These are phyloP conservation scores for Gentiana straminea DNA, from an alignment of 257 asterid genomes.

Conservation along the genomic window DNA sequence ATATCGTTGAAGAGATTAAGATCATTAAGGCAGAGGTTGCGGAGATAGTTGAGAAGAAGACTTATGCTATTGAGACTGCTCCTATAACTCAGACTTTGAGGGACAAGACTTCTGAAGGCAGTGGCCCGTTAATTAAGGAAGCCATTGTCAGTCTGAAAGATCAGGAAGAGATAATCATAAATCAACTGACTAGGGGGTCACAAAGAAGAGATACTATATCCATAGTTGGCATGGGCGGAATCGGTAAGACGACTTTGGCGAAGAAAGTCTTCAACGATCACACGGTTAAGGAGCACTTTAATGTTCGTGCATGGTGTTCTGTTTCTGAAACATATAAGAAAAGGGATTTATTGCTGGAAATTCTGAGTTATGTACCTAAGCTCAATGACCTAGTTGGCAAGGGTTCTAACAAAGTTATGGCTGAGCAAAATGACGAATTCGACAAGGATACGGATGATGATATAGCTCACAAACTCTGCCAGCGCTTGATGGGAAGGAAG, in stretches of 20 bases:
- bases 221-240: slow-evolving; percentile 4
- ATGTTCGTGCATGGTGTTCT: background rate
- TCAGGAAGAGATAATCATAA: background rate
- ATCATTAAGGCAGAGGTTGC: background rate
- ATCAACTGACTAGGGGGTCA: background rate
- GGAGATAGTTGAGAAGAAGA: background rate
- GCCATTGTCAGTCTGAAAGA: slow-evolving; percentile 6
- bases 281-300: background rate
- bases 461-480: background rate
- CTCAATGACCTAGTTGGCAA: background rate
- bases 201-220: background rate
- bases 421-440: too few relatives aligned
- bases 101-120: background rate
- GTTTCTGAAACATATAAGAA: background rate
- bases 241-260: slow-evolving; percentile 7
- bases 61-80: too few relatives aligned
- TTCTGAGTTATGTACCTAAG: background rate
- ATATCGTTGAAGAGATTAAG: background rate
- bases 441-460: background rate
- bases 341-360: background rate
- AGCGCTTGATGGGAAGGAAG: background rate
- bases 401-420: background rate
- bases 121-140: background rate
- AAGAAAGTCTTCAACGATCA: background rate
- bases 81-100: background rate